Percentiles rank a stretch among this genome's conserved stretches.
These are phyloP conservation scores for Pichia rugopelliculosa DNA, from an alignment of 805 yeast species.

Conservation along the genomic window DNA sequence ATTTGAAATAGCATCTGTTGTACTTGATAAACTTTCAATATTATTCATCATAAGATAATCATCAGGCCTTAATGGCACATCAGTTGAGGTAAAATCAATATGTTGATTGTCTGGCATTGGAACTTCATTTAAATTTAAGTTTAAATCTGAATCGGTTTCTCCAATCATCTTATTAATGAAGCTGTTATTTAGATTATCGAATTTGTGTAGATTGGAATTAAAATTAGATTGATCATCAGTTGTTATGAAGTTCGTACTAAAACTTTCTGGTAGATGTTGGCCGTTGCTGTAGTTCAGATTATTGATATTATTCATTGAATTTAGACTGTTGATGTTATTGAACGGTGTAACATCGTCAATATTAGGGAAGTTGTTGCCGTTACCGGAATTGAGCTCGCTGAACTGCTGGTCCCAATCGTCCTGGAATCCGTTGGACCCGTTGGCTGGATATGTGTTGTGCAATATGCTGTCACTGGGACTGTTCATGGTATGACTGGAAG, in stretches of 20 bases:
- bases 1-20: not conserved
- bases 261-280: not conserved
- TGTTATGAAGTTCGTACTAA: not conserved
- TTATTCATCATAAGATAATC: not conserved
- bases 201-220: not conserved
- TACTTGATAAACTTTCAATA: not conserved
- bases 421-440: not conserved
- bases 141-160: not conserved
- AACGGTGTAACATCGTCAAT: not conserved
- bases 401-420: not conserved
- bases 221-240: not conserved
- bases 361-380: not conserved
- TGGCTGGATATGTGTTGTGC: not conserved
- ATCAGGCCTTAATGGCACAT: not conserved
- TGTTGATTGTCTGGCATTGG: not conserved
- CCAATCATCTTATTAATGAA: not conserved
- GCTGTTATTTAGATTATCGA: not conserved
- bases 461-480: not conserved
- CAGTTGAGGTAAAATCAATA: not conserved
- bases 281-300: not conserved
- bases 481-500: not conserved
- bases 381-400: not conserved
- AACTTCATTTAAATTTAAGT: not conserved
- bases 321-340: not conserved
- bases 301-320: not conserved